Evolutionary conservation across 2,329 filamentous ascomycete species (phyloP).

Genomic region (Pseudogymnoascus sp.): DNA sequence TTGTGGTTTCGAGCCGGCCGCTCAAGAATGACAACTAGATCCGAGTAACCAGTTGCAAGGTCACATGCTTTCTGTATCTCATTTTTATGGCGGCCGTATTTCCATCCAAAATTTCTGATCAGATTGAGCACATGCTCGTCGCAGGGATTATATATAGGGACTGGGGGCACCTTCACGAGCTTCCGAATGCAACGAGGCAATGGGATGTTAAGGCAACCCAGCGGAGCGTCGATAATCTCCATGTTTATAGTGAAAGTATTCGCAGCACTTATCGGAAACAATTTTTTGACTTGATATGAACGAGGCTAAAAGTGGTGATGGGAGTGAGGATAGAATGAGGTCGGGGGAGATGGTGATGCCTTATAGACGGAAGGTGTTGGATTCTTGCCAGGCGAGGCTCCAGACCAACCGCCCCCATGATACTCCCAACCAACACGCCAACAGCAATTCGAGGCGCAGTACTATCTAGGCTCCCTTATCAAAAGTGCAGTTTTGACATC

Average conservation of each 20-base stretch:
- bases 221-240: neutral
- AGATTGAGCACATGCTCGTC: neutral
- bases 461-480: slow-evolving; percentile 2
- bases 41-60: neutral
- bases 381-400: neutral
- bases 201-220: neutral
- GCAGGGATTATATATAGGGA: neutral
- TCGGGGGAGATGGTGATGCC: neutral
- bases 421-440: neutral
- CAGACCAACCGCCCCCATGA: neutral
- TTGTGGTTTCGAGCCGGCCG: neutral
- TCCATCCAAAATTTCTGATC: neutral
- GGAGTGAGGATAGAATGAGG: neutral
- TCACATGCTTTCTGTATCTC: neutral
- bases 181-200: neutral
- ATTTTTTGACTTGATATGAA: neutral
- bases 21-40: neutral
- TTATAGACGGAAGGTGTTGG: neutral
- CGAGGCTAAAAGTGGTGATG: neutral
- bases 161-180: neutral
- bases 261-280: neutral
- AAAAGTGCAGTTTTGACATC: neutral
- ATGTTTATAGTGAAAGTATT: neutral
- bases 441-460: neutral
- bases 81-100: neutral